A percentile compares a stretch with the other conserved stretches of the same genome.
These are phyloP conservation scores for Houttuynia cordata DNA, from an alignment of 164 flowering plant genomes.

Conservation along the genomic window DNA sequence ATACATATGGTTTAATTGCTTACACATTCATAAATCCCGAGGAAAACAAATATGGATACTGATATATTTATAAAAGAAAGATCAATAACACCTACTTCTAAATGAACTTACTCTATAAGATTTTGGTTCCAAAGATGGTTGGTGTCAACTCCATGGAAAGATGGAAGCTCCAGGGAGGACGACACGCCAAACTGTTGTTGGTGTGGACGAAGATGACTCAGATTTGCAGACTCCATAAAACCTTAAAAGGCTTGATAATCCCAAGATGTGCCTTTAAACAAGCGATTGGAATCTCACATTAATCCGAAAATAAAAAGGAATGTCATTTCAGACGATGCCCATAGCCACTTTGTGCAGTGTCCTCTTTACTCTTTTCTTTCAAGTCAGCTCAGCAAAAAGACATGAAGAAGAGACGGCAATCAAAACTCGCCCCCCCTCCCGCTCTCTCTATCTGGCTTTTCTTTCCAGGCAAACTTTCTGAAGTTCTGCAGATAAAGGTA, in stretches of 20 bases:
- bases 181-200: slow-evolving; percentile 38
- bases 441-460: slow-evolving; percentile 6
- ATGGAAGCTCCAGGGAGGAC: slow-evolving; percentile 31
- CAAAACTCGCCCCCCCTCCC: neutral
- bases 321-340: slow-evolving; percentile 46
- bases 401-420: slow-evolving; percentile 7
- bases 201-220: slow-evolving; percentile 40
- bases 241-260: slow-evolving; percentile 41
- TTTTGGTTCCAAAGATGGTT: slow-evolving; percentile 40
- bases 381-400: slow-evolving; percentile 28
- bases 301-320: slow-evolving; percentile 12
- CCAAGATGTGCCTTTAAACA: slow-evolving; percentile 36
- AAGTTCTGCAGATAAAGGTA: slow-evolving; percentile 13
- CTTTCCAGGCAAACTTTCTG: slow-evolving; percentile 17
- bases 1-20: too few relatives aligned
- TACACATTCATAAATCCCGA: too few relatives aligned
- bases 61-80: neutral
- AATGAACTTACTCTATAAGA: slow-evolving; percentile 39
- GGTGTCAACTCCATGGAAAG: slow-evolving; percentile 30
- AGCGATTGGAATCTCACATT: slow-evolving; percentile 33
- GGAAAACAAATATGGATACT: neutral
- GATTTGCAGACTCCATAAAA: slow-evolving; percentile 73
- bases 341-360: slow-evolving; percentile 30
- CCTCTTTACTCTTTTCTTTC: slow-evolving; percentile 53
- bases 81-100: too few relatives aligned